These are phyloP conservation scores for Onygenales sp. DNA, from an alignment of 2,329 filamentous ascomycete species.

Conservation along the genomic window DNA sequence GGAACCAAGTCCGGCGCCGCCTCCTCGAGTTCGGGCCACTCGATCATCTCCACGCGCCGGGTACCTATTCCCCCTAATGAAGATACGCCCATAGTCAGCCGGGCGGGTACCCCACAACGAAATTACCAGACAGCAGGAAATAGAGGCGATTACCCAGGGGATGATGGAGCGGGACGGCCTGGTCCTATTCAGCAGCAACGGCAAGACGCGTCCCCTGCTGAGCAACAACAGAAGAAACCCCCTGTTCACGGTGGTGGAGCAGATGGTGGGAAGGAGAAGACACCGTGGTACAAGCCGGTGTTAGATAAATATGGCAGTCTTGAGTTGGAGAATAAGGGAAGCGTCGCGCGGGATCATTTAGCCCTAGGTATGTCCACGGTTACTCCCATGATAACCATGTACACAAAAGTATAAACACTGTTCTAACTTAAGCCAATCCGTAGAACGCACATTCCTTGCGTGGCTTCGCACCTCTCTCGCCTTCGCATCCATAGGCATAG, in stretches of 20 bases:
- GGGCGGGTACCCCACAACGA: conserved; percentile 11
- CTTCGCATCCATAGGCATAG: conserved; percentile 57
- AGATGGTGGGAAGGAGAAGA: not conserved
- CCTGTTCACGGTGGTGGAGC: not conserved
- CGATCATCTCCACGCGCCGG: not conserved
- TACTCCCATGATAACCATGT: not conserved
- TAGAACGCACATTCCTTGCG: conserved; percentile 59
- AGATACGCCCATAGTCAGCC: conserved; percentile 24
- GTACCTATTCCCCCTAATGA: conserved; percentile 14
- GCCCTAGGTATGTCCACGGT: conserved; percentile 44
- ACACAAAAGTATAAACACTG: not conserved
- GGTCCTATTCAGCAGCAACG: not conserved
- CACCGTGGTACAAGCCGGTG: conserved; percentile 37
- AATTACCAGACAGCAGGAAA: conserved; percentile 26
- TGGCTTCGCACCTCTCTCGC: conserved; percentile 58
- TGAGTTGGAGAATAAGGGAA: conserved; percentile 58
- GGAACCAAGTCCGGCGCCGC: not conserved
- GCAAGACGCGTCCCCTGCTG: not conserved
- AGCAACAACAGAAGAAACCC: not conserved
- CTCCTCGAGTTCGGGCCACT: not conserved
- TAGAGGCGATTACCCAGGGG: conserved; percentile 7
- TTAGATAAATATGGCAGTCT: conserved; percentile 53
- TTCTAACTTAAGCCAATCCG: not conserved
- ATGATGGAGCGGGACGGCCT: not conserved
- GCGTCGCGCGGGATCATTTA: conserved; percentile 56